These are phyloP conservation scores for Blumeriella jaapii DNA, from an alignment of 2,329 filamentous ascomycete species.

Conservation along the genomic window DNA sequence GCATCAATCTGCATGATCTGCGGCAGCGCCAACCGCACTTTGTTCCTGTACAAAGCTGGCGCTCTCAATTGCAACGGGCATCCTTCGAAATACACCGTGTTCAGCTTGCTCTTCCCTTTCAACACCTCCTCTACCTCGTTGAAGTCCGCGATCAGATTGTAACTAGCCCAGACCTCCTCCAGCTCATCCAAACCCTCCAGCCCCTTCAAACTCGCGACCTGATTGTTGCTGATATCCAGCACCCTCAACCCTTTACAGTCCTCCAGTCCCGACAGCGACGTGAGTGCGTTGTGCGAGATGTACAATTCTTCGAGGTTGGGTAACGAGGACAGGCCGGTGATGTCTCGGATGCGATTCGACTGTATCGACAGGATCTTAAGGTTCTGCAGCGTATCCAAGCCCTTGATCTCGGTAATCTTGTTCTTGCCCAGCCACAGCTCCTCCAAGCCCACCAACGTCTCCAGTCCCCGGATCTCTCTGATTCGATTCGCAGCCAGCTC, in stretches of 20 bases:
- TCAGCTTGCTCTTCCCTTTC: constrained; percentile 64
- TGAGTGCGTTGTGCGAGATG: constrained; percentile 87
- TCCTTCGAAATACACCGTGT: constrained; percentile 93
- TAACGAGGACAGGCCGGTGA: constrained; percentile 64
- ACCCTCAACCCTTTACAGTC: constrained; percentile 56
- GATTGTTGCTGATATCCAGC: constrained; percentile 84
- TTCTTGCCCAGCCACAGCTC: constrained; percentile 94
- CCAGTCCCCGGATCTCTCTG: constrained; percentile 75
- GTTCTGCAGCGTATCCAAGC: constrained; percentile 63
- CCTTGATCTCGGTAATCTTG: constrained; percentile 77
- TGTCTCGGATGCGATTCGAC: constrained; percentile 76
- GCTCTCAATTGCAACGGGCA: constrained; percentile 74
- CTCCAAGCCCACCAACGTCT: constrained; percentile 64
- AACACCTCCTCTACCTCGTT: constrained; percentile 70
- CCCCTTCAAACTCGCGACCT: constrained; percentile 62
- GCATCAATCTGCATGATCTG: constrained; percentile 92
- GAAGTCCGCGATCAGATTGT: constrained; percentile 73
- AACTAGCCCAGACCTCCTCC: constrained; percentile 90
- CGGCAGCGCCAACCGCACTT: constrained; percentile 77
- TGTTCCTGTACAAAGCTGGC: constrained; percentile 87
- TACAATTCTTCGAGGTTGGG: constrained; percentile 83
- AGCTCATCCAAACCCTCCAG: constrained; percentile 57
- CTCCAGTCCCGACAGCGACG: constrained; percentile 60
- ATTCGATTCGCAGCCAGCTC: constrained; percentile 91
- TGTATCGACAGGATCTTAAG: constrained; percentile 87